These are phyloP conservation scores for Warburgia ugandensis DNA, from an alignment of 164 flowering plant species.

Conservation along the genomic window DNA sequence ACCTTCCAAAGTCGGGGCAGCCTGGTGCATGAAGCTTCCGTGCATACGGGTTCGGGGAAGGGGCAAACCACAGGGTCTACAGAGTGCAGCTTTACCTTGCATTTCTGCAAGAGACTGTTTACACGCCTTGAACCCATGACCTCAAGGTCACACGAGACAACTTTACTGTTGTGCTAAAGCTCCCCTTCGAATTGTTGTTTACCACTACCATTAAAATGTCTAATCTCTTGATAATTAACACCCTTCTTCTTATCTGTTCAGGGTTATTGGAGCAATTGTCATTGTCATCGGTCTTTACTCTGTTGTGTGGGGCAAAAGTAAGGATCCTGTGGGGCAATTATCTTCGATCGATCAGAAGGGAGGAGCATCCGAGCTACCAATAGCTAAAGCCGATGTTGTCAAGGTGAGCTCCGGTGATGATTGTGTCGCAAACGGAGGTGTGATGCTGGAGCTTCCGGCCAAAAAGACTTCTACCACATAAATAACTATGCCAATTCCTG, in stretches of 20 bases:
- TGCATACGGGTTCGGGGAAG: no score
- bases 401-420: constrained; percentile 1
- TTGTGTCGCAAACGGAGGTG: neutral
- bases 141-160: no score
- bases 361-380: constrained; percentile 23
- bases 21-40: no score
- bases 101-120: no score
- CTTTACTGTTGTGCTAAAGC: no score
- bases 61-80: no score
- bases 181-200: neutral
- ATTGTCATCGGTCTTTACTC: constrained; percentile 48
- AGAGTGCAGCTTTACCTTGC: no score
- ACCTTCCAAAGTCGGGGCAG: neutral
- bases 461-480: no score
- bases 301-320: constrained; percentile 64
- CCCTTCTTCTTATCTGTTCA: constrained; percentile 8
- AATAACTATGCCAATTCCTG: no score
- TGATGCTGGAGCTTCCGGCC: constrained; percentile 4
- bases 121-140: no score
- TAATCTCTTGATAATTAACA: neutral
- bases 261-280: constrained; percentile 43
- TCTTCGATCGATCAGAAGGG: constrained; percentile 11
- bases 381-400: constrained; percentile 5
- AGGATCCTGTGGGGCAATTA: constrained; percentile 18
- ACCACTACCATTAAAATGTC: no score